Evolutionary conservation across 768 basidiomycete genomes (phyloP), one percentile per base, ranked within the genome.

Genomic region (Phlebiopsis flavidoalba): DNA sequence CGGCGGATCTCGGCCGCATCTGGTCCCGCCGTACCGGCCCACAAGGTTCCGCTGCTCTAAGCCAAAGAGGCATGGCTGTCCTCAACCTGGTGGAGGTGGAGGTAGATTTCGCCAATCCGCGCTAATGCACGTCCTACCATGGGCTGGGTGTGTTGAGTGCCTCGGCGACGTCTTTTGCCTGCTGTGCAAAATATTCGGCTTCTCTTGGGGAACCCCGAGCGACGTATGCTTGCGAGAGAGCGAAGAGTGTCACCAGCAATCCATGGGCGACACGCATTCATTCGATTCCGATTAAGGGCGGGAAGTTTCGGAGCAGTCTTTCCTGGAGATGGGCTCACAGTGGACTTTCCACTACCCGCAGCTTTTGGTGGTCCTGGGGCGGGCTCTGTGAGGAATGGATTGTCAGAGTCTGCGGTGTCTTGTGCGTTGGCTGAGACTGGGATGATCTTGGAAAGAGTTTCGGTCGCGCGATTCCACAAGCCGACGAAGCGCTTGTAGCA

Each of bases 251-350:
- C 0, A 76, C 74, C 5, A 94, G 73, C 5, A 96, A 79, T 11
- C 85, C 86, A 66, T 91, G 85, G 3, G 87, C 83, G 11, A 93
- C 76, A 0, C 87, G 80, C 91, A n/a, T n/a, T n/a, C 91, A 95
- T 64, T 92, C 86, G 8, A 89, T 60, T 1, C 82, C 82, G 57
- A n/a, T 84, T 80, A 46, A 83, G 73, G 46, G 77, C 73, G 46
- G 75, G 60, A 62, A 63, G 74, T 71, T 54, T 72, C 69, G 53
- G 72, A 53, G 54, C 58, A 24, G 40, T 57, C 17, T 60, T 57
- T 63, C 66, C 58, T 67, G 21, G 59, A 53, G 47, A 64, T 46
- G 31, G 58, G 33, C 47, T 59, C 56, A 17, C 8, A 5, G 35
- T 8, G 3, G n/a, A 49, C 51, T 24, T 53, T 21, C 35, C 43